Evolutionary conservation across 2,329 filamentous ascomycete genomes (phyloP), one percentile per base, ranked within the genome.

Genomic region (Dactylellina parvicollis): DNA sequence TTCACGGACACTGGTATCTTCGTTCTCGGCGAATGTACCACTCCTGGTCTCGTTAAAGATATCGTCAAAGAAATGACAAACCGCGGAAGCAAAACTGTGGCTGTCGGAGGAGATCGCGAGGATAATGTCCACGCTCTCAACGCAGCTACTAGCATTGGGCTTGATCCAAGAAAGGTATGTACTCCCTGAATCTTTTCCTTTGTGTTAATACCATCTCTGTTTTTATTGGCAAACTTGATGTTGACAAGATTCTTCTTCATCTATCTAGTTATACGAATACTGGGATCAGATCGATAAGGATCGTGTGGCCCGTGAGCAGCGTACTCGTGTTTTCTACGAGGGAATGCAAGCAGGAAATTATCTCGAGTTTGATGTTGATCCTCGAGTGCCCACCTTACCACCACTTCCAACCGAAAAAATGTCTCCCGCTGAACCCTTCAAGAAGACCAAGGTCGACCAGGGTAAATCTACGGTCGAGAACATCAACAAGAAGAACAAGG

Each of bases 101-200:
- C 46, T 12, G 59, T 72, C n/a, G 67, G 67, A 12, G 10, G 20
- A 32, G 34, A 52, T 16, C 44, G 67, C 20, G 28, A 20, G 4
- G 67, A 46, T 30, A 36, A 72, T 55, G 14, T 50, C 14, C 38
- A 72, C 9, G 67, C 67, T 1, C 67, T 72, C 14, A 9, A 20
- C 18, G 67, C 67, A 7, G 59, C 42, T 10, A 54, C 55, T 1
- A 54, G 52, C 4, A 36, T 72, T 26, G 67, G 67, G 4, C 50
- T 72, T 7, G 67, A 72, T 36, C 67, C 67, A 1, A 4, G 42
- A n/a, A 59, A 59, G 28, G 65, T 69, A 69, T 54, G 64, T 60
- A 22, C 28, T 16, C 46, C 38, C 20, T 46, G 8, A 32, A 16
- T 20, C 26, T 60, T 47, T 2, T 24, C 16, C 3, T 16, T 18